Evolutionary conservation across 164 flowering plant genomes (phyloP).

Genomic region (Dillenia turbinata): DNA sequence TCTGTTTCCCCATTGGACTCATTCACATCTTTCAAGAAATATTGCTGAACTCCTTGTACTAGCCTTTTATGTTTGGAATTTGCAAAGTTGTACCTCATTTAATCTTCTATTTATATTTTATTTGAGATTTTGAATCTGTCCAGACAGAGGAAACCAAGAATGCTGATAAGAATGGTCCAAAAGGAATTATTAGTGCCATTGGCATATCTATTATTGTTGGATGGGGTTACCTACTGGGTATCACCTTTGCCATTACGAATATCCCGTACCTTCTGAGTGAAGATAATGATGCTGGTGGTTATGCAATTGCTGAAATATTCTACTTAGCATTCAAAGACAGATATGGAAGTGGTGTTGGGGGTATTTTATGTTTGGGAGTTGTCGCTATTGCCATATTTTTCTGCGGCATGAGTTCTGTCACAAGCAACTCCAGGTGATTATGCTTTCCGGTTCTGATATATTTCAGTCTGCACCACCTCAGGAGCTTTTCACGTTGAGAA

Average conservation of each 20-base stretch:
- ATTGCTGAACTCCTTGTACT: no score
- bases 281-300: constrained; percentile 88
- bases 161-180: constrained; percentile 92
- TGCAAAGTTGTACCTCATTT: no score
- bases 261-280: constrained; percentile 59
- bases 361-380: constrained; percentile 78
- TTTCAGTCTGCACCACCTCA: constrained; percentile 1
- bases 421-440: constrained; percentile 86
- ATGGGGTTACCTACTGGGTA: constrained; percentile 65
- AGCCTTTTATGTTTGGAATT: no score
- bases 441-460: background rate
- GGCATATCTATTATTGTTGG: constrained; percentile 88
- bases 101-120: background rate
- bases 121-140: constrained; percentile 9
- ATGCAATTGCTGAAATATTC: constrained; percentile 90
- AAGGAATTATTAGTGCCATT: constrained; percentile 84
- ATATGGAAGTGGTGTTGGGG: constrained; percentile 87
- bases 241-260: constrained; percentile 80
- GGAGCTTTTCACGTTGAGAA: background rate
- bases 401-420: constrained; percentile 86
- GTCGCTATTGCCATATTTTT: constrained; percentile 87
- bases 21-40: no score
- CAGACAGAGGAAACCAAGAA: constrained; percentile 93
- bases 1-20: no score
- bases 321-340: constrained; percentile 75